A percentile compares a stretch with the other conserved stretches of the same genome.
Conservation (phyloP, 148 eudicot species). For the Talinum fruticosum region DNA sequence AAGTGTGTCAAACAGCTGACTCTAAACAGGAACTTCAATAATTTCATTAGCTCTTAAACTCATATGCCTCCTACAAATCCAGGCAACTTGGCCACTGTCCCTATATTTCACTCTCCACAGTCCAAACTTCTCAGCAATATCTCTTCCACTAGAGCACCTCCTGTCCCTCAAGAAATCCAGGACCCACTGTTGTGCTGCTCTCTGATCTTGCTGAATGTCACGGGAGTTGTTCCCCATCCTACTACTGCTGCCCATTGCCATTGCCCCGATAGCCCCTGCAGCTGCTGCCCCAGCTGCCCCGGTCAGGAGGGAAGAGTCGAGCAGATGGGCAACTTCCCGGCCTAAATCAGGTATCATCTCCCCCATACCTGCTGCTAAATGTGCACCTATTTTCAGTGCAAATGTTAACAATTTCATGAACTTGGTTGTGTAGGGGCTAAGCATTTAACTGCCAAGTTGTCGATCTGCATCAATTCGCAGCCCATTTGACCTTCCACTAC, state of each 20-base stretch:
- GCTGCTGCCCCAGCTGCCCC: slow-evolving; percentile 76
- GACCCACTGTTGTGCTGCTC: slow-evolving; percentile 92
- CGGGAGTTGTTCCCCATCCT: slow-evolving; percentile 40
- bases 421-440: slow-evolving; percentile 85
- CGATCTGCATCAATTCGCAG: slow-evolving; percentile 82
- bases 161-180: slow-evolving; percentile 79
- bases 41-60: slow-evolving; percentile 65
- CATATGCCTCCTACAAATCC: slow-evolving; percentile 84
- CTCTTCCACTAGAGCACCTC: slow-evolving; percentile 69
- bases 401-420: slow-evolving; percentile 88
- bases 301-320: slow-evolving; percentile 48
- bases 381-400: slow-evolving; percentile 89
- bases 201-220: slow-evolving; percentile 71
- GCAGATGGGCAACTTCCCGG: slow-evolving; percentile 68
- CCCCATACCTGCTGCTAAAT: slow-evolving; percentile 87
- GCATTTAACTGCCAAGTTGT: slow-evolving; percentile 60
- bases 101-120: slow-evolving; percentile 85
- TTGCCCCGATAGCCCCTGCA: slow-evolving; percentile 56
- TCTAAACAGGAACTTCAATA: slow-evolving; percentile 68
- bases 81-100: slow-evolving; percentile 84
- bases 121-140: slow-evolving; percentile 92
- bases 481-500: slow-evolving; percentile 93
- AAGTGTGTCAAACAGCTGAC: background rate
- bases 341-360: slow-evolving; percentile 84
- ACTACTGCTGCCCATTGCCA: slow-evolving; percentile 35